A percentile compares a stretch with the other conserved stretches of the same genome.
These are phyloP conservation scores for Cyberlindnera maritima DNA, from an alignment of 805 yeast species.

Conservation along the genomic window DNA sequence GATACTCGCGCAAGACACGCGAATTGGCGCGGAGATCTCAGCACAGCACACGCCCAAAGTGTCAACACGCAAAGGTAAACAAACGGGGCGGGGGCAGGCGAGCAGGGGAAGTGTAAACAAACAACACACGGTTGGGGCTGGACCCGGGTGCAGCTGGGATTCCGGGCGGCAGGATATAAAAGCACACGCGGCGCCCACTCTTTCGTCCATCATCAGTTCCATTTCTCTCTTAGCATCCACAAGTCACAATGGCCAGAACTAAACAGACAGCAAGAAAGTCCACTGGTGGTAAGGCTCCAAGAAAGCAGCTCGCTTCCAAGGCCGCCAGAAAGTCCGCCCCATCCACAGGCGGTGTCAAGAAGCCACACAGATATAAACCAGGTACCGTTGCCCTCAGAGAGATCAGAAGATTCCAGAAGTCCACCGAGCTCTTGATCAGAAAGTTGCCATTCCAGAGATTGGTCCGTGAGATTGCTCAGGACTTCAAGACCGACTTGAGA, in stretches of 20 bases:
- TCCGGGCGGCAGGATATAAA: too few relatives aligned
- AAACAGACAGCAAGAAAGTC: slow-evolving; percentile 94
- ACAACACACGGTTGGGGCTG: too few relatives aligned
- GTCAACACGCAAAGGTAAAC: neutral
- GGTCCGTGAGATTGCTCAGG: slow-evolving; percentile 94
- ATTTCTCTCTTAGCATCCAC: slow-evolving; percentile 7
- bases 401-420: slow-evolving; percentile 95
- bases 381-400: slow-evolving; percentile 97
- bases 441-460: slow-evolving; percentile 97
- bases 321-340: slow-evolving; percentile 94
- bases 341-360: slow-evolving; percentile 89
- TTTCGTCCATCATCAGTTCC: too few relatives aligned
- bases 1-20: too few relatives aligned
- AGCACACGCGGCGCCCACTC: too few relatives aligned
- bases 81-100: too few relatives aligned
- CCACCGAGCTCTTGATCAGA: slow-evolving; percentile 92
- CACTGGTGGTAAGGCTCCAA: slow-evolving; percentile 95
- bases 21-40: neutral
- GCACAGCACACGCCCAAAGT: neutral
- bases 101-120: too few relatives aligned
- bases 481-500: slow-evolving; percentile 88
- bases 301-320: slow-evolving; percentile 89
- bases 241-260: slow-evolving; percentile 75
- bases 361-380: slow-evolving; percentile 96
- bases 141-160: too few relatives aligned